Percentiles rank a stretch among this genome's conserved stretches.
Conservation (phyloP, 106 monocot genomes). For the Xerophyta viscosa region DNA sequence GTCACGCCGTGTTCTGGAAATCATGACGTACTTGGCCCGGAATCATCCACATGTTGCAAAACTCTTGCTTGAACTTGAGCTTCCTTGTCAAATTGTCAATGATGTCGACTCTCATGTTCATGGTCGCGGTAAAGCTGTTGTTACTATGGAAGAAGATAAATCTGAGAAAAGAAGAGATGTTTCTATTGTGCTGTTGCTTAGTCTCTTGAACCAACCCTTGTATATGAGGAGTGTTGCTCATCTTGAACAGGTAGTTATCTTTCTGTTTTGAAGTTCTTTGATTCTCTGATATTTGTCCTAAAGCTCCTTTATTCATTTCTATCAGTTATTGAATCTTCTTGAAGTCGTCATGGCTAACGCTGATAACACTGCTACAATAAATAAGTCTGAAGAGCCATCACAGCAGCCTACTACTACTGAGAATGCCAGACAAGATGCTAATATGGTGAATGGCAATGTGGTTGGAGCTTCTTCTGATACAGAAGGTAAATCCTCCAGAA, state of each 20-base stretch:
- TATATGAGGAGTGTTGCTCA: constrained; percentile 96
- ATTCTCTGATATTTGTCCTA: background rate
- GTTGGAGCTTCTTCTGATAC: constrained; percentile 7
- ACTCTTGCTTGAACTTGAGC: constrained; percentile 72
- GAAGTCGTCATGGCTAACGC: constrained; percentile 85
- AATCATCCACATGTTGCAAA: constrained; percentile 88
- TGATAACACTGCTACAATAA: constrained; percentile 38
- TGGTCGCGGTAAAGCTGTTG: constrained; percentile 72
- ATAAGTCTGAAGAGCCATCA: constrained; percentile 31
- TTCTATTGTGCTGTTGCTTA: constrained; percentile 67
- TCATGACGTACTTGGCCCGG: constrained; percentile 74
- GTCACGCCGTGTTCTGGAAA: constrained; percentile 84
- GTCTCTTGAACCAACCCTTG: constrained; percentile 83
- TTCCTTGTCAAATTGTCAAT: constrained; percentile 20
- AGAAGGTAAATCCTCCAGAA: constrained; percentile 23
- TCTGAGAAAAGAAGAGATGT: constrained; percentile 29
- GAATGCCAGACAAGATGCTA: constrained; percentile 30
- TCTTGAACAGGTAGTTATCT: constrained; percentile 75
- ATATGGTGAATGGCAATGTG: constrained; percentile 9
- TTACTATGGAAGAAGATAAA: constrained; percentile 60
- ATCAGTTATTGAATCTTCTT: constrained; percentile 85
- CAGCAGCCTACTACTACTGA: constrained; percentile 49
- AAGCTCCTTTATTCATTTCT: constrained; percentile 3
- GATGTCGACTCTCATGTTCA: constrained; percentile 18
- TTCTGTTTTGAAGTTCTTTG: constrained; percentile 2